Base-by-base conservation (phyloP, 768 basidiomycete species). In the Hemileccinum rubropunctum region DNA sequence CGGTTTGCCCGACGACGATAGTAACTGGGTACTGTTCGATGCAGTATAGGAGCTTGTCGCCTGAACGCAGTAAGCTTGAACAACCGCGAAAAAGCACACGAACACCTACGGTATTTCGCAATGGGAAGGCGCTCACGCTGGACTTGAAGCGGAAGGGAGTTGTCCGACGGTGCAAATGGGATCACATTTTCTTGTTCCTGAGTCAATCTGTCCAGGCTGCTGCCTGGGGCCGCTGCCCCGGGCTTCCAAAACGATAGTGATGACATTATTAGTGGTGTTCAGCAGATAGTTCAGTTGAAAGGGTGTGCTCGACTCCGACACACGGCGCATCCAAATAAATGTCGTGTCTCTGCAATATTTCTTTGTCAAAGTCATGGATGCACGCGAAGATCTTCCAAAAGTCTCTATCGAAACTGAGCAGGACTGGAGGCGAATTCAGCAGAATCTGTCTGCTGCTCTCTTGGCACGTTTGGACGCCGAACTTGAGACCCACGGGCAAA, bases 1-100 rank as follows among this genome's bases (percentile, higher is more conserved):
- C 97, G 0, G 97, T 98, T 61, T 98, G 90, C 9, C 90, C 95
- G 9, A 95, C 89, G 6, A 98, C 84, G 43, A 98, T 91, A 2
- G 86, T 77, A 9, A 94, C 87, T 4, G 87, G 86, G 62, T 86
- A 79, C 46, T 80, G 83, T 71, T 98, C 95, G 21, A 98, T 70
- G 50, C 86, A 84, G 60, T 91, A 88, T 8, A 98, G 69, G 3
- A 98, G 73, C 53, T 83, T 85, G 39, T 91, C 78, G 45, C 83
- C 92, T 95, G 64, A 26, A 40, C 17, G 20, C 32, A 23, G 9
- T 42, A 6, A 34, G 35, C 30, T 30, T 30, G 50, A 46, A n/a
- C 26, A 40, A 44, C 20, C 6, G 21, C 6, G 9, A 35, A 28
- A 49, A 12, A 27, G 47, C 36, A 69, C 1, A 30, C 54, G 11